Percentiles rank a stretch among this genome's conserved stretches.
Conservation (phyloP, 768 basidiomycete genomes). For the Gymnopilus dilepis region DNA sequence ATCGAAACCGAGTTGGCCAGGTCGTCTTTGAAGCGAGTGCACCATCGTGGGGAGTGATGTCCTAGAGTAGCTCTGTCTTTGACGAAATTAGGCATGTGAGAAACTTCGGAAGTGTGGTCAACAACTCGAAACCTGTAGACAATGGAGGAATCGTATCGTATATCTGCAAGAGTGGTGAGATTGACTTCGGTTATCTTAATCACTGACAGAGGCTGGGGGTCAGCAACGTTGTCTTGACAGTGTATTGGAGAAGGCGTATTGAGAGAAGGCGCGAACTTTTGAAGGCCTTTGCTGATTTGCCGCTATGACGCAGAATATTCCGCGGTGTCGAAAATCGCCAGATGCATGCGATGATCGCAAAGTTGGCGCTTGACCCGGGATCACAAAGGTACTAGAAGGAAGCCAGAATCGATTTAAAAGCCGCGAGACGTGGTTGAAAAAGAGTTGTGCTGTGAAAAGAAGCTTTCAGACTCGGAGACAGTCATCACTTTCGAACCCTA, state of each 20-base stretch:
- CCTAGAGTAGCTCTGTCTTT: not conserved
- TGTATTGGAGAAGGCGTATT: too few relatives aligned
- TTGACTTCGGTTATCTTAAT: too few relatives aligned
- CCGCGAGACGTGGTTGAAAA: not conserved
- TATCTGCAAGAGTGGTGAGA: too few relatives aligned
- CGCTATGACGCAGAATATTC: too few relatives aligned
- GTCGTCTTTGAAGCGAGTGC: not conserved
- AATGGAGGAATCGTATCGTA: too few relatives aligned
- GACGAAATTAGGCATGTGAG: not conserved
- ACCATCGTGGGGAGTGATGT: not conserved
- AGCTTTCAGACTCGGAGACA: not conserved
- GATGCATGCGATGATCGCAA: constrained; percentile 3
- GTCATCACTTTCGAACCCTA: not conserved
- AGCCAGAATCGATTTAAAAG: not conserved
- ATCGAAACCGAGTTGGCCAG: not conserved
- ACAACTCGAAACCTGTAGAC: too few relatives aligned
- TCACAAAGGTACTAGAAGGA: not conserved
- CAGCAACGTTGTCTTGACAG: too few relatives aligned
- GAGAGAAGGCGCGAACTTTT: too few relatives aligned
- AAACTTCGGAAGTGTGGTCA: not conserved
- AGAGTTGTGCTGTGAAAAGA: not conserved
- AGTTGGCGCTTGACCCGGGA: not conserved
- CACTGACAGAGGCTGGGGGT: too few relatives aligned
- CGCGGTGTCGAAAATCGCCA: not conserved
- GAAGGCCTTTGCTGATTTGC: too few relatives aligned